Conservation (phyloP, 2,329 filamentous ascomycete genomes). For the Nakataea oryzae region DNA sequence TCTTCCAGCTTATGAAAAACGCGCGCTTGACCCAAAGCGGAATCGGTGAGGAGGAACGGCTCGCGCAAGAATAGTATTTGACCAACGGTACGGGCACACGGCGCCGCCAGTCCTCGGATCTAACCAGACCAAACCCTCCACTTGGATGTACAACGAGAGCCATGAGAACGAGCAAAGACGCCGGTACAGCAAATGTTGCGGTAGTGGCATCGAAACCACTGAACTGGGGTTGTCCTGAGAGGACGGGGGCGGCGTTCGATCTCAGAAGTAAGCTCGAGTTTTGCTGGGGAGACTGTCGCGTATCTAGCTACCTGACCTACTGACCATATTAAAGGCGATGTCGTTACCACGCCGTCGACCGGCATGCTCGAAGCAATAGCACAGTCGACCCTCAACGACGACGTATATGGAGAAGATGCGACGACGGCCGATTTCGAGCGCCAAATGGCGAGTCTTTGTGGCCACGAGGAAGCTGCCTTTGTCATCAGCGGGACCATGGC, state of each 20-base stretch:
- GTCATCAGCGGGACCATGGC: conserved; percentile 91
- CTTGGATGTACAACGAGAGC: too few species aligned
- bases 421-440: conserved; percentile 68
- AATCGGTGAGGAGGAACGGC: too few species aligned
- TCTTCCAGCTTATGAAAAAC: too few species aligned
- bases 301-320: too few species aligned
- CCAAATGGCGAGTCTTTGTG: conserved; percentile 61
- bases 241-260: conserved; percentile 5
- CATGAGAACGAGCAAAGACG: background rate
- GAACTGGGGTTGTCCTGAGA: conserved; percentile 3
- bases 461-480: conserved; percentile 67
- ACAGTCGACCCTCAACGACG: conserved; percentile 68
- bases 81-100: background rate
- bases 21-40: too few species aligned
- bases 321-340: conserved; percentile 28
- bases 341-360: conserved; percentile 61
- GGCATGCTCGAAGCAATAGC: conserved; percentile 76
- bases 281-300: too few species aligned
- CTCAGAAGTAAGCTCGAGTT: conserved; percentile 5
- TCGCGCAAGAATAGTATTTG: background rate
- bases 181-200: background rate
- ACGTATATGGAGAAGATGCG: conserved; percentile 72
- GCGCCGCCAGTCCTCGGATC: too few species aligned
- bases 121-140: too few species aligned
- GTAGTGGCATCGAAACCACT: background rate